These are phyloP conservation scores for Fusarium drepaniforme DNA, from an alignment of 2,329 filamentous ascomycete species.

Conservation along the genomic window DNA sequence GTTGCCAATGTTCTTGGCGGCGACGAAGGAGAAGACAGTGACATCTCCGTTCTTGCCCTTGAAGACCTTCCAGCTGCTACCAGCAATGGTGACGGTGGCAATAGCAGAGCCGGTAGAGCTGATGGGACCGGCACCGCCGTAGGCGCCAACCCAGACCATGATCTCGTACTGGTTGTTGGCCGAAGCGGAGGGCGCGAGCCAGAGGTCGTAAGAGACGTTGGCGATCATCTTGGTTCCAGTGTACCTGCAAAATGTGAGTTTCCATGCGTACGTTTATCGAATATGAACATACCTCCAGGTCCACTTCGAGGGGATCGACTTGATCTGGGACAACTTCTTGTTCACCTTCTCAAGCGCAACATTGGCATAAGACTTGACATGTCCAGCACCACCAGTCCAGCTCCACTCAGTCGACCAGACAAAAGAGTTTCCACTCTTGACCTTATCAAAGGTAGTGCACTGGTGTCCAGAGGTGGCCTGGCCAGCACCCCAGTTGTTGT, in stretches of 20 bases:
- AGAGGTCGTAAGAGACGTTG: conserved; percentile 72
- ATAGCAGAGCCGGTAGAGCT: conserved; percentile 19
- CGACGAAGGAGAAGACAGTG: conserved; percentile 68
- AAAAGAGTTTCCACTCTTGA: conserved; percentile 47
- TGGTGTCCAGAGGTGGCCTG: conserved; percentile 52
- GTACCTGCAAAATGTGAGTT: conserved; percentile 35
- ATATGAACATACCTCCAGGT: conserved; percentile 23
- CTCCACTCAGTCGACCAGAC: conserved; percentile 56
- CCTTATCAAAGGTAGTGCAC: conserved; percentile 53
- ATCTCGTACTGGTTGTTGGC: conserved; percentile 66
- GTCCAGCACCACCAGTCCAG: conserved; percentile 51
- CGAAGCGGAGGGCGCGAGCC: conserved; percentile 62
- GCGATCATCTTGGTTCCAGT: conserved; percentile 54
- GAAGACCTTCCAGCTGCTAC: conserved; percentile 67
- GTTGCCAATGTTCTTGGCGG: conserved; percentile 55
- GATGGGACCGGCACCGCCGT: conserved; percentile 70
- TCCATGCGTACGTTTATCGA: accelerated
- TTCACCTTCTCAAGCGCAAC: conserved; percentile 51
- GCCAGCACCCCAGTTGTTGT: conserved; percentile 62
- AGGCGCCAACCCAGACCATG: conserved; percentile 72
- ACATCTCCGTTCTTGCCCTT: conserved; percentile 67
- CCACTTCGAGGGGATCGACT: conserved; percentile 51
- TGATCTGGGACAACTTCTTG: conserved; percentile 48
- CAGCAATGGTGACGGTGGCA: conserved; percentile 62
- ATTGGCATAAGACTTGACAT: conserved; percentile 60